A percentile compares a stretch with the other conserved stretches of the same genome.
Evolutionary conservation across 805 yeast genomes (phyloP).

Genomic region (Nakazawaea ernobii): DNA sequence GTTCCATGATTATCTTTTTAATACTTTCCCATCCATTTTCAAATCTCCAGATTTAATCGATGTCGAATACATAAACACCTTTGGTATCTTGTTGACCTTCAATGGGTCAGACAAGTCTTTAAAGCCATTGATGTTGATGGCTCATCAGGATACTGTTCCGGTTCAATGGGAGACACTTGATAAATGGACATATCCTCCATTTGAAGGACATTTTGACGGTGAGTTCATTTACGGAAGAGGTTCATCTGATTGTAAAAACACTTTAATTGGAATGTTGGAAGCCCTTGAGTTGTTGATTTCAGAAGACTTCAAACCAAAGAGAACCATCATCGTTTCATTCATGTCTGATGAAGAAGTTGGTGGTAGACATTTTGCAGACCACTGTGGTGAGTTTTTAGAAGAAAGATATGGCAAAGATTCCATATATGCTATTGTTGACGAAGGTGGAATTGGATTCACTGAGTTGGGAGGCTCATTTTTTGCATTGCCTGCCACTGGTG

Average conservation of each 20-base stretch:
- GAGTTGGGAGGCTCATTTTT: conserved; percentile 38
- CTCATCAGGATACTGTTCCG: conserved; percentile 73
- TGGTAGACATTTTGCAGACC: conserved; percentile 51
- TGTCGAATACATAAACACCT: conserved; percentile 48
- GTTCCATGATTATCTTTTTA: conserved; percentile 23
- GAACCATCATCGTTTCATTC: conserved; percentile 52
- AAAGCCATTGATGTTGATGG: conserved; percentile 58
- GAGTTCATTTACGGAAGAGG: conserved; percentile 65
- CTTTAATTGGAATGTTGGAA: conserved; percentile 54
- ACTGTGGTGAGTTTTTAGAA: conserved; percentile 34
- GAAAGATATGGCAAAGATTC: conserved; percentile 50
- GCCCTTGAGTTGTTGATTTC: conserved; percentile 44
- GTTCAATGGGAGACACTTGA: conserved; percentile 46
- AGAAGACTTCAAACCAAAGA: conserved; percentile 42
- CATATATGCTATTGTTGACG: conserved; percentile 55
- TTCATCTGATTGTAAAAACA: conserved; percentile 59
- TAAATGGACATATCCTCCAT: conserved; percentile 62
- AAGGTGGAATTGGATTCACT: conserved; percentile 42
- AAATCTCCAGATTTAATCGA: conserved; percentile 34
- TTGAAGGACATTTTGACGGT: conserved; percentile 56
- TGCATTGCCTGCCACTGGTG: conserved; percentile 51
- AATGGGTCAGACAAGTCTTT: conserved; percentile 39
- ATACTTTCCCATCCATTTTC: conserved; percentile 38
- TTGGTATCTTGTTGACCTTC: conserved; percentile 55
- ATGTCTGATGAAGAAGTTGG: conserved; percentile 71